phyloP scores from a whole-genome alignment of 352 stramenopile species.

The Phytophthora constricta region DNA sequence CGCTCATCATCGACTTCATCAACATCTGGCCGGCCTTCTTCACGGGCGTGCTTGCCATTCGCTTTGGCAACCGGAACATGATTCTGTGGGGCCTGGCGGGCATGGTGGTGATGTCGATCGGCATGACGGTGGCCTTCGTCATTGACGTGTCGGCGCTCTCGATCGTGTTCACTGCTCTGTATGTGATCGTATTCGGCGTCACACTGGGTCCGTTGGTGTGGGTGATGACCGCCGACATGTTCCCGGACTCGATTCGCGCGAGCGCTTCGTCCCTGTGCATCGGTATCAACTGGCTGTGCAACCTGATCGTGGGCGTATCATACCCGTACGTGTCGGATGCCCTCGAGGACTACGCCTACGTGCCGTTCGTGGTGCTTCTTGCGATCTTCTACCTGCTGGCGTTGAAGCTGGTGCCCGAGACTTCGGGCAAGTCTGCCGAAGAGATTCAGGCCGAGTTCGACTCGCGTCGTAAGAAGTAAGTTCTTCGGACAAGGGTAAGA shows the following conservation, averaged over 20 bases:
- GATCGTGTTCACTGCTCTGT: not conserved
- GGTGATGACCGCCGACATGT: conserved; percentile 6
- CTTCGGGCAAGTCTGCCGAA: not conserved
- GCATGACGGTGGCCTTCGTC: conserved; percentile 1
- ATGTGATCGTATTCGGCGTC: conserved; percentile 1
- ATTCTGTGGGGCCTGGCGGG: conserved; percentile 10
- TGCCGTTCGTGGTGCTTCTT: not conserved
- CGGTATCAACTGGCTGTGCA: conserved; percentile 2
- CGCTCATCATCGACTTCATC: conserved; percentile 1
- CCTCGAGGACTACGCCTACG: not conserved
- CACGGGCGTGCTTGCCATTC: conserved; percentile 7
- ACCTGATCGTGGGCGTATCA: not conserved
- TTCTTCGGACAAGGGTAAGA: not conserved
- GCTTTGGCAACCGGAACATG: conserved; percentile 18
- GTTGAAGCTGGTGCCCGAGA: conserved; percentile 1
- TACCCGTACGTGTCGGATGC: conserved; percentile 4
- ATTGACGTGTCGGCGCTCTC: not conserved
- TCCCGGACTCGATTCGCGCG: conserved; percentile 1
- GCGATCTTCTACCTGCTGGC: not conserved
- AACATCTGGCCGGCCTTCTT: conserved; percentile 1
- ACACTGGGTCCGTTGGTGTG: not conserved
- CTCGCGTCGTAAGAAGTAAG: not conserved
- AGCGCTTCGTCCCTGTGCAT: conserved; percentile 1
- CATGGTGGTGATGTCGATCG: conserved; percentile 3
- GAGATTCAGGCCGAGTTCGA: conserved; percentile 1